phyloP scores from a whole-genome alignment of 345 rosid genomes.

The Passiflora organensis region DNA sequence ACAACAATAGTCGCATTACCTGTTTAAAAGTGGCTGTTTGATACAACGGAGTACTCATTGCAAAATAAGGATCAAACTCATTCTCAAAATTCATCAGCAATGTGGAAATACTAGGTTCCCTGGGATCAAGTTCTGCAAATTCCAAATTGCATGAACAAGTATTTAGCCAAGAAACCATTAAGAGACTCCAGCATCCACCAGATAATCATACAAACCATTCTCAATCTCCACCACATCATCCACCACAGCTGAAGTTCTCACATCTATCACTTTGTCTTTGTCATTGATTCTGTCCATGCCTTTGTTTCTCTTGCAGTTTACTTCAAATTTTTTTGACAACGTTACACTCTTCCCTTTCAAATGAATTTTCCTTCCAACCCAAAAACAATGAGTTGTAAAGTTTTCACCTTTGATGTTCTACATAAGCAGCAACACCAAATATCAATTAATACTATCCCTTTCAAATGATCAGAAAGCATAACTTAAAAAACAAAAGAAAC shows the following conservation, averaged over 20 bases:
- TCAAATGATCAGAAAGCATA: no score
- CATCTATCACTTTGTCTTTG: conserved; percentile 32
- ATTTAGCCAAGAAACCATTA: neutral
- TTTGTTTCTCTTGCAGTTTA: conserved; percentile 36
- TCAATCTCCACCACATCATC: conserved; percentile 26
- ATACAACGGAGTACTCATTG: conserved; percentile 84
- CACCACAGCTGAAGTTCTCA: conserved; percentile 35
- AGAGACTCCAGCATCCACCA: neutral
- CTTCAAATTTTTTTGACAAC: conserved; percentile 27
- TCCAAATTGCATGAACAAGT: conserved; percentile 5
- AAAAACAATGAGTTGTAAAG: conserved; percentile 2
- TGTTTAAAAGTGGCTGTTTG: conserved; percentile 94
- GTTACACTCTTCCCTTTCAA: conserved; percentile 21
- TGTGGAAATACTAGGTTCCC: conserved; percentile 67
- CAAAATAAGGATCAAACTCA: conserved; percentile 74
- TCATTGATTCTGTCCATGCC: no score
- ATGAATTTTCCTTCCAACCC: conserved; percentile 23
- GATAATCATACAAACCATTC: conserved; percentile 29
- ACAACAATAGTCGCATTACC: conserved; percentile 30
- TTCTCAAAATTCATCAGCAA: conserved; percentile 60
- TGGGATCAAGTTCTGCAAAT: conserved; percentile 37
- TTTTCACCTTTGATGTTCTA: no score
- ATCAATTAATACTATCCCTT: no score
- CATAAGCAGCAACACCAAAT: no score
- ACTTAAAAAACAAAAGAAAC: no score